Conservation (phyloP, 2,329 filamentous ascomycete species). For the Penicillium sp. region DNA sequence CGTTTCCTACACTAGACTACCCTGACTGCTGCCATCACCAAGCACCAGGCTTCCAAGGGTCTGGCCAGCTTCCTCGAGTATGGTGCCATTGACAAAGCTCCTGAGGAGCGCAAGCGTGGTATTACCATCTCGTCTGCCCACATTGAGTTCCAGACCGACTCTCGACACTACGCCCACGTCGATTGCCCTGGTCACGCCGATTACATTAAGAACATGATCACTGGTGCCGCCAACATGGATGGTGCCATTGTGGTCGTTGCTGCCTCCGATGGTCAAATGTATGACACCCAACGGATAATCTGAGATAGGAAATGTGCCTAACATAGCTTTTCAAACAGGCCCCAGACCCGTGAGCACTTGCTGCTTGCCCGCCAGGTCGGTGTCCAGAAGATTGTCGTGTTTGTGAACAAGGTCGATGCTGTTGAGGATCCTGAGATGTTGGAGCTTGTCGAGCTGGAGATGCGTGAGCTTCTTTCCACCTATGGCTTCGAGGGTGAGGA, state of each 20-base stretch:
- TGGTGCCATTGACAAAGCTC: conserved; percentile 96
- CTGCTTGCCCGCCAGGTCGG: conserved; percentile 96
- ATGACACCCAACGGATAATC: conserved; percentile 22
- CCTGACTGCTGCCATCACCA: conserved; percentile 96
- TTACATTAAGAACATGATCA: conserved; percentile 99
- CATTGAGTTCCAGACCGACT: conserved; percentile 94
- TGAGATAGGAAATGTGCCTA: conserved; percentile 4
- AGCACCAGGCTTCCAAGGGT: conserved; percentile 92
- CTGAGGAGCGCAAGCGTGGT: conserved; percentile 98
- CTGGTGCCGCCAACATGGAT: conserved; percentile 98
- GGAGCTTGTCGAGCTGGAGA: conserved; percentile 99
- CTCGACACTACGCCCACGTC: conserved; percentile 97
- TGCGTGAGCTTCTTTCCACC: conserved; percentile 87
- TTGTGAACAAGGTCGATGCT: conserved; percentile 99
- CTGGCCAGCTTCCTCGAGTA: conserved; percentile 94
- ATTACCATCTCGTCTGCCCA: conserved; percentile 98
- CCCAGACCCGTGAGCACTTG: conserved; percentile 97
- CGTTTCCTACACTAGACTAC: conserved; percentile 63
- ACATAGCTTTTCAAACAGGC: conserved; percentile 44
- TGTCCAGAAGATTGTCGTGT: conserved; percentile 96
- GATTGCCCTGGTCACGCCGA: conserved; percentile 99
- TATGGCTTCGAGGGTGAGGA: conserved; percentile 99
- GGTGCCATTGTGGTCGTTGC: conserved; percentile 98
- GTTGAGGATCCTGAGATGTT: conserved; percentile 98
- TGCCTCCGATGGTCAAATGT: conserved; percentile 97